phyloP scores from a whole-genome alignment of 1,139 yeast genomes.

The Blastobotrys persicus region DNA sequence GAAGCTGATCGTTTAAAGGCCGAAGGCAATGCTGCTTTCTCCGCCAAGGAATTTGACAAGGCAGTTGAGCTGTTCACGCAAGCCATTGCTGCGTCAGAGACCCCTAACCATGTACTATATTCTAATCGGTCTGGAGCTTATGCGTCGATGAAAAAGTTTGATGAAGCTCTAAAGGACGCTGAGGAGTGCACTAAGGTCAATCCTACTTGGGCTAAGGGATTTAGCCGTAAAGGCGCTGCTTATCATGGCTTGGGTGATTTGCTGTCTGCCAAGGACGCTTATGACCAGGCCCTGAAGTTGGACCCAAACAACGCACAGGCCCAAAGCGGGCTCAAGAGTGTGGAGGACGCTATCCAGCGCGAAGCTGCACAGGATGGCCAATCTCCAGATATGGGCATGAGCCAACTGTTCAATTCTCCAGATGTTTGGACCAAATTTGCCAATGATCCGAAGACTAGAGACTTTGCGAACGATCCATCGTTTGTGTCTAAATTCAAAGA shows the following conservation, averaged over 20 bases:
- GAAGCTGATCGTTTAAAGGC: slow-evolving; percentile 36
- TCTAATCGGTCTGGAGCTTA: slow-evolving; percentile 94
- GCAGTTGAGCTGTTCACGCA: slow-evolving; percentile 80
- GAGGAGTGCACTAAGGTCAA: slow-evolving; percentile 75
- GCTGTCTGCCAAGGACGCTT: slow-evolving; percentile 55
- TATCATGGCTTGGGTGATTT: slow-evolving; percentile 77
- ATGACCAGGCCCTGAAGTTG: slow-evolving; percentile 76
- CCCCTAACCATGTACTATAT: slow-evolving; percentile 85
- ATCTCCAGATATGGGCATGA: slow-evolving; percentile 72
- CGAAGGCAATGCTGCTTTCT: slow-evolving; percentile 87
- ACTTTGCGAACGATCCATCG: slow-evolving; percentile 81
- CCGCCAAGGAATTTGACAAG: slow-evolving; percentile 75
- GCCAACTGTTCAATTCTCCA: slow-evolving; percentile 78
- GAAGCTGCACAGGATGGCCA: slow-evolving; percentile 42
- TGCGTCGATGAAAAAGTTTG: slow-evolving; percentile 73
- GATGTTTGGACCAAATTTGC: slow-evolving; percentile 69
- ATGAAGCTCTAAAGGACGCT: slow-evolving; percentile 79
- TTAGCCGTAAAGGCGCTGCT: slow-evolving; percentile 92
- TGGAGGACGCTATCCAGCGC: slow-evolving; percentile 52
- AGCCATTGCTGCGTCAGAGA: slow-evolving; percentile 80
- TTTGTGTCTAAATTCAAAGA: slow-evolving; percentile 69
- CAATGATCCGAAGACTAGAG: slow-evolving; percentile 83
- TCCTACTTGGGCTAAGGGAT: slow-evolving; percentile 90
- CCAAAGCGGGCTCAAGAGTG: slow-evolving; percentile 71
- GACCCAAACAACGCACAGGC: slow-evolving; percentile 88